phyloP scores from a whole-genome alignment of 805 yeast species.

The Priceomyces melissophilus region DNA sequence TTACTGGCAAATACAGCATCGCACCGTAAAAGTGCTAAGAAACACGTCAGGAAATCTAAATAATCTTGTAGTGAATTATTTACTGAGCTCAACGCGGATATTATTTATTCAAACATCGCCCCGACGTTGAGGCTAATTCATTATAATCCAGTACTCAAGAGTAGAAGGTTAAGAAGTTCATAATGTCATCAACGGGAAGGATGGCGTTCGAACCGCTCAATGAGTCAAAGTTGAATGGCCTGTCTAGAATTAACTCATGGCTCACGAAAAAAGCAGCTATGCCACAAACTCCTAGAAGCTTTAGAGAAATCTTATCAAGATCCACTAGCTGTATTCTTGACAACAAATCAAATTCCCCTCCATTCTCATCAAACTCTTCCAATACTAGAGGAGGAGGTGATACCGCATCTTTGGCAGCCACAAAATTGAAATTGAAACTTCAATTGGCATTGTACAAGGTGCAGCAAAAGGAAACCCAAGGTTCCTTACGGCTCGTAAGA shows the following conservation, averaged over 20 bases:
- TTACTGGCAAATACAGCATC: slow-evolving; percentile 3
- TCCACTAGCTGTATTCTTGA: slow-evolving; percentile 3
- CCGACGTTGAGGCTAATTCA: no score
- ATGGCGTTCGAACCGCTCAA: slow-evolving; percentile 37
- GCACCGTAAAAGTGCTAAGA: slow-evolving; percentile 1
- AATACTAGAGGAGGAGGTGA: slow-evolving; percentile 16
- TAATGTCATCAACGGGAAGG: slow-evolving; percentile 18
- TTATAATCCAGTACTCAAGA: no score
- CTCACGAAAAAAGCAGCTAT: slow-evolving; percentile 3
- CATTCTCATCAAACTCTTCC: slow-evolving; percentile 2
- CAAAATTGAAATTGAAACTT: slow-evolving; percentile 40
- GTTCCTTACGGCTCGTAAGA: not conserved
- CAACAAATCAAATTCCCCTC: not conserved
- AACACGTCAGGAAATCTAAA: slow-evolving; percentile 2
- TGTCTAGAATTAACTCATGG: not conserved
- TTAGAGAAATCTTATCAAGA: not conserved
- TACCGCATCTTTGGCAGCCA: slow-evolving; percentile 40
- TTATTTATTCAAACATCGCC: not conserved
- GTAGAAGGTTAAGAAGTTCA: not conserved
- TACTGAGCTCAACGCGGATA: not conserved
- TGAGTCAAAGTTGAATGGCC: slow-evolving; percentile 24
- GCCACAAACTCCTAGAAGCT: slow-evolving; percentile 3
- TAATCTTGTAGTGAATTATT: not conserved
- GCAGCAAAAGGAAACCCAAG: slow-evolving; percentile 17
- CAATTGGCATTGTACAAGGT: slow-evolving; percentile 41